Conservation (phyloP, 768 basidiomycete genomes). For the Asterophora parasitica region DNA sequence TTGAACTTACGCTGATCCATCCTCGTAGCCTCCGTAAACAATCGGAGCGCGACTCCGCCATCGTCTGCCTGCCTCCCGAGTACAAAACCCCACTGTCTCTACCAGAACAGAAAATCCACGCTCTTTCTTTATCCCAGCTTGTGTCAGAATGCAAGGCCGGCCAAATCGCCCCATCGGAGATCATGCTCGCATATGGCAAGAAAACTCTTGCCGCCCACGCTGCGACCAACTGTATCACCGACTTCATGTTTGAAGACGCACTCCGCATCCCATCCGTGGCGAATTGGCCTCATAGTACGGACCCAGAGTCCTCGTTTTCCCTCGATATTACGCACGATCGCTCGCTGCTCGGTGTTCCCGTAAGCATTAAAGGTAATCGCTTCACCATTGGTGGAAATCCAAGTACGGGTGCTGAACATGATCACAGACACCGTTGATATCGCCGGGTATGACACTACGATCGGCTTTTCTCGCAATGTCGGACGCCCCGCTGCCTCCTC, state of each 20-base stretch:
- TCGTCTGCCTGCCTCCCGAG: slow-evolving; percentile 34
- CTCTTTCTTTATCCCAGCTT: slow-evolving; percentile 43
- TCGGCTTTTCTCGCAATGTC: slow-evolving; percentile 53
- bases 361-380: slow-evolving; percentile 58
- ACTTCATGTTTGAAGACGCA: slow-evolving; percentile 53
- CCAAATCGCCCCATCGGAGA: slow-evolving; percentile 31
- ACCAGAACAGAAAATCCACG: slow-evolving; percentile 43
- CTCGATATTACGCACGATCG: slow-evolving; percentile 33
- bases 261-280: slow-evolving; percentile 33
- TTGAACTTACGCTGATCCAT: not conserved
- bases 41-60: slow-evolving; percentile 37
- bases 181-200: slow-evolving; percentile 52
- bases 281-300: slow-evolving; percentile 35
- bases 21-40: slow-evolving; percentile 38
- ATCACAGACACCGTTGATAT: slow-evolving; percentile 42
- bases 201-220: slow-evolving; percentile 48
- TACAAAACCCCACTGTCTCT: slow-evolving; percentile 38
- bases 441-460: slow-evolving; percentile 53
- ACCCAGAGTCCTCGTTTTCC: slow-evolving; percentile 27
- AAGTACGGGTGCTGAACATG: not conserved
- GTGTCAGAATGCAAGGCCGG: slow-evolving; percentile 42
- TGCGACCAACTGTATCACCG: slow-evolving; percentile 64
- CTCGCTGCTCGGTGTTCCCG: slow-evolving; percentile 61
- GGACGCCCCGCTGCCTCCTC: slow-evolving; percentile 41
- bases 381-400: slow-evolving; percentile 7